phyloP scores from a whole-genome alignment of 139 green algal genomes.

The Gonium pectorale region DNA sequence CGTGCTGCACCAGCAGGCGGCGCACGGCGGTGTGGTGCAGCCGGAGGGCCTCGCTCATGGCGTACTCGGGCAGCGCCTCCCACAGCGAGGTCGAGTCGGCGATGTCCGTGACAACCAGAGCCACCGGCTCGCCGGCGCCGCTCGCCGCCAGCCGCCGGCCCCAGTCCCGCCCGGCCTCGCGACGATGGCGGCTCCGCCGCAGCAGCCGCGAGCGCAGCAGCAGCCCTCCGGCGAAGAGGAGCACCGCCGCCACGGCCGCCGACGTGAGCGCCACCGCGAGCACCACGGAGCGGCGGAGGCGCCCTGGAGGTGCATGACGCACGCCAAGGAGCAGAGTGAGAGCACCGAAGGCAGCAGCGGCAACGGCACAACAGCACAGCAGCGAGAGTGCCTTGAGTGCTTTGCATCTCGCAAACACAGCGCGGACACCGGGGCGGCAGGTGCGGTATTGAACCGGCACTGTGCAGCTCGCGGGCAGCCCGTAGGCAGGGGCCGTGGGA shows the following conservation, averaged over 20 bases:
- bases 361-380: too few relatives aligned
- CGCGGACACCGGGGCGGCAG: too few relatives aligned
- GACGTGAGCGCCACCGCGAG: neutral
- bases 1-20: constrained; percentile 8
- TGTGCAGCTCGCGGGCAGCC: too few relatives aligned
- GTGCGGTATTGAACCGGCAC: too few relatives aligned
- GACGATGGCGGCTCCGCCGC: neutral
- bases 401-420: too few relatives aligned
- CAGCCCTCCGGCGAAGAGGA: too few relatives aligned
- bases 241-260: neutral
- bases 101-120: constrained; percentile 22
- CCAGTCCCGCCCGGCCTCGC: neutral
- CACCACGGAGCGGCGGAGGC: too few relatives aligned
- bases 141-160: neutral
- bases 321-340: too few relatives aligned
- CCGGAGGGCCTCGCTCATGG: constrained; percentile 18
- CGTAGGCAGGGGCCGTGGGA: too few relatives aligned
- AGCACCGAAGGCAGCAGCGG: too few relatives aligned
- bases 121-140: neutral
- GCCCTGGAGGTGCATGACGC: too few relatives aligned
- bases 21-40: constrained; percentile 40
- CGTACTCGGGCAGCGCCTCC: constrained; percentile 20
- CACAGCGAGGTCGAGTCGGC: constrained; percentile 39
- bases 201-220: neutral
- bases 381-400: too few relatives aligned